phyloP scores from a whole-genome alignment of 1,139 yeast genomes.

The Kazachstania sp. region DNA sequence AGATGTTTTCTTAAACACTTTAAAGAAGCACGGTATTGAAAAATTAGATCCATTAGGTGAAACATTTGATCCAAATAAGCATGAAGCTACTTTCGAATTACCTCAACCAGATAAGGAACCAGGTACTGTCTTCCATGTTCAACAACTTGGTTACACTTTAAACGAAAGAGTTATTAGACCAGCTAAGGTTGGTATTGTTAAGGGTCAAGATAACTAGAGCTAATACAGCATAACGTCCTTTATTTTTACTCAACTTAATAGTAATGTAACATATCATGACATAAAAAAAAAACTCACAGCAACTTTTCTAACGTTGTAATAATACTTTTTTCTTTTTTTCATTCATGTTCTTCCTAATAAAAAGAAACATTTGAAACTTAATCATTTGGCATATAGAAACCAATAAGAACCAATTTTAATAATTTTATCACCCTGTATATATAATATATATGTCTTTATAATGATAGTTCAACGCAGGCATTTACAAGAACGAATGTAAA shows the following conservation, averaged over 20 bases:
- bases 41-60: conserved; percentile 82
- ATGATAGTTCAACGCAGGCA: no score
- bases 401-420: no score
- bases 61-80: conserved; percentile 81
- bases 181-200: conserved; percentile 93
- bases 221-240: not conserved
- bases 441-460: no score
- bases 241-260: not conserved
- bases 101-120: conserved; percentile 87
- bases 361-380: no score
- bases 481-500: no score
- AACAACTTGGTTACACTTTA: conserved; percentile 80
- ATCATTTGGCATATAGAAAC: no score
- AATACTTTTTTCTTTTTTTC: no score
- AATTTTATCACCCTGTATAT: no score
- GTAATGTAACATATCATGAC: no score
- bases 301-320: no score
- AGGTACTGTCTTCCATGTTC: conserved; percentile 88
- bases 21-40: conserved; percentile 67
- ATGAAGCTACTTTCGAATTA: conserved; percentile 87
- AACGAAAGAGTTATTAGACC: conserved; percentile 89
- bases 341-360: no score
- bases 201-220: conserved; percentile 31
- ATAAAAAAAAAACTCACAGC: no score
- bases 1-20: conserved; percentile 77